Base-by-base conservation (phyloP, 306 rosid species). In the Begonia masoniana region DNA sequence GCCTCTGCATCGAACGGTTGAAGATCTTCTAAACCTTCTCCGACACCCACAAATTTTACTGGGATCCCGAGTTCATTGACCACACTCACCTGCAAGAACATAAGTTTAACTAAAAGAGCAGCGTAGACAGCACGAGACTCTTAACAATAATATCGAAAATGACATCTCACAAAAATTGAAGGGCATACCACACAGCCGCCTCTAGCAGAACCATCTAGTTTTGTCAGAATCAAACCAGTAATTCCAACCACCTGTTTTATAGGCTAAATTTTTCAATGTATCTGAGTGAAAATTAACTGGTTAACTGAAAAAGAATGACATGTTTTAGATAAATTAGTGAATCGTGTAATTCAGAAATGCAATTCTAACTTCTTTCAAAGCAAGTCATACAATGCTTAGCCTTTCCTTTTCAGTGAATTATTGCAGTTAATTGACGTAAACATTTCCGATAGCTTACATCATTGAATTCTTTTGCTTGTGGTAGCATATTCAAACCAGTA, bases 1-100 rank as follows among this genome's bases (percentile, higher is more conserved):
- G 95, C 87, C 60, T 89, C 95, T 7, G 94, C 80, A 50, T 89
- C 97, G 60, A 89, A 89, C 61, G 95, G 94, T 67, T 89, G 95
- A 64, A 89, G 95, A 67, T 89, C 97, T 71, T 78, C 94, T 51
- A 89, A 70, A 50, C 83, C 77, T 77, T 89, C 95, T 49, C 97
- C 97, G 48, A 89, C 95, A 49, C 97, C 97, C 51, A 89, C 85
- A 69, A 89, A 89, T 74, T 89, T 89, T 47, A 89, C 88, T 13
- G 95, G 97, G 68, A 89, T 89, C 67, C 91, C 88, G 51, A 89
- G 97, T 63, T 89, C 97, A 73, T 81, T 84, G 16, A 89, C 97
- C 61, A 85, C 97, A 54, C 97, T 82, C 61, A 85, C 97, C 97
- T 88, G 87, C 50, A 63, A 73, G 24, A 61, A 61, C 11, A 53